Conservation (phyloP, 2,329 filamentous ascomycete genomes). For the Cadophora malorum region DNA sequence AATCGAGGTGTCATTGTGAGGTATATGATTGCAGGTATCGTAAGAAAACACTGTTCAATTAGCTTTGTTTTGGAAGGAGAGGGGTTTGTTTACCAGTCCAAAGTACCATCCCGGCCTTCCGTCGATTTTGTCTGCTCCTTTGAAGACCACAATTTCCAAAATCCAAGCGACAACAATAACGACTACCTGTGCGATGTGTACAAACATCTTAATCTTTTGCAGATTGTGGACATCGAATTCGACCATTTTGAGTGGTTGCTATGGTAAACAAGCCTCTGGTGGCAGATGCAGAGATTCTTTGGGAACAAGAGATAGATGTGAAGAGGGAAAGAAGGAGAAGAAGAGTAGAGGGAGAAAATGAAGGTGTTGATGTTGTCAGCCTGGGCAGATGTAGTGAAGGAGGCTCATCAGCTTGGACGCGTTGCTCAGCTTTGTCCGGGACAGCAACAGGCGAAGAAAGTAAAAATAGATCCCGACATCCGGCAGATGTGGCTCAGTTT, state of each 20-base stretch:
- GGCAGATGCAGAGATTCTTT: not conserved
- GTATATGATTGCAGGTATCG: conserved; percentile 68
- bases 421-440: conserved; percentile 13
- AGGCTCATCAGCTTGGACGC: conserved; percentile 23
- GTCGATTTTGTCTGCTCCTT: conserved; percentile 56
- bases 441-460: conserved; percentile 14
- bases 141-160: conserved; percentile 66
- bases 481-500: conserved; percentile 2
- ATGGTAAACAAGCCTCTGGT: conserved; percentile 14
- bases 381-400: conserved; percentile 10
- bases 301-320: not conserved
- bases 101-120: conserved; percentile 69
- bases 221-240: conserved; percentile 44
- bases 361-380: conserved; percentile 12
- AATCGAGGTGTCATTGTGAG: conserved; percentile 69
- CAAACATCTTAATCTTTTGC: conserved; percentile 56
- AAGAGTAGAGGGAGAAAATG: not conserved
- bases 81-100: conserved; percentile 59
- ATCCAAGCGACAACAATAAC: conserved; percentile 62
- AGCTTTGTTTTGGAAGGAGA: conserved; percentile 6
- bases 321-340: not conserved
- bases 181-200: conserved; percentile 62
- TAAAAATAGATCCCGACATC: conserved; percentile 17
- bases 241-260: conserved; percentile 32
- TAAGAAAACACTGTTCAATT: conserved; percentile 64